Base-by-base conservation (phyloP, 1,284 basidiomycete species). In the Ustilago loliicola region DNA sequence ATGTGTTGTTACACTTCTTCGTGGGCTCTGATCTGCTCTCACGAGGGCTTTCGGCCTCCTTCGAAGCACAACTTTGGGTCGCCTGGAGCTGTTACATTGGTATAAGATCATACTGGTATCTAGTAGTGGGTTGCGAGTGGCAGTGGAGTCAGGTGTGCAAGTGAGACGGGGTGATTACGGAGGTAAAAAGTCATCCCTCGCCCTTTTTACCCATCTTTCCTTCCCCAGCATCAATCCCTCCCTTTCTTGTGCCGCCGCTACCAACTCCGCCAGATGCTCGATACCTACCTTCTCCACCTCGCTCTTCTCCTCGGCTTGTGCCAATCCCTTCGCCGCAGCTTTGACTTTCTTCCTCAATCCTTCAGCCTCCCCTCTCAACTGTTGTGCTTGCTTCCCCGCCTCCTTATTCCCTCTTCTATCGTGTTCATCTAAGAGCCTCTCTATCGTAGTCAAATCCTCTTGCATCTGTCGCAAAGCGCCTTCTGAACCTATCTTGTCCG, bases 201-300 rank as follows among this genome's bases (percentile, higher is more conserved):
- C 64, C 1, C 60, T 47, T 40, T 21, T 55, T 7, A 29, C 10
- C 77, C 77, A 80, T 21, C 77, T 50, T 8, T 51, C 27, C 42
- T 73, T 77, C 0, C 77, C 77, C 52, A 76, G 27, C 55, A 72
- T 34, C 15, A 80, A 2, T 6, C 56, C 34, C 25, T 80, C 63
- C 2, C 27, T 32, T 7, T 75, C 70, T 40, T 80, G 72, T 1
- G 75, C 72, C 21, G 52, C 59, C 10, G 64, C 61, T 1, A 80
- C 64, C 1, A 74, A 25, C 13, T 80, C 63, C 9, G 64, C 61
- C 32, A 80, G n/a, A 36, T 62, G 47, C 9, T 38, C 21, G 2
- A 77, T 34, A 13, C 70, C 53, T 17, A 73, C 52, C 6, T 53
- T 47, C 21, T 72, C 64, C 57, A 72, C 0, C 34, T 59, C 17